Evolutionary conservation across 2,329 filamentous ascomycete genomes (phyloP), one percentile per base, ranked within the genome.

Genomic region (Cladorrhinum sp.): DNA sequence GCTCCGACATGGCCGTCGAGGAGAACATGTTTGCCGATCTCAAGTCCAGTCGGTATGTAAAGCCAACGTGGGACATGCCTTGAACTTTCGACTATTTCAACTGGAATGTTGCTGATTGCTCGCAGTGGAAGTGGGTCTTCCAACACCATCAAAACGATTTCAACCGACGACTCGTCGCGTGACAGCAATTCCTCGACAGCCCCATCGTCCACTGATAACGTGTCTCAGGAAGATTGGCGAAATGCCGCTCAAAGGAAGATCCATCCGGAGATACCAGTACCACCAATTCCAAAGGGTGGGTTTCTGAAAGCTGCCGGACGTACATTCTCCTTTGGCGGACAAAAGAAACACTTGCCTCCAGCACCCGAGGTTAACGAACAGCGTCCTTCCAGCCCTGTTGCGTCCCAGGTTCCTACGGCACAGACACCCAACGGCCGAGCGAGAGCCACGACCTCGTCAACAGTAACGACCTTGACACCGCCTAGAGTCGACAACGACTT

Each of bases 111-210:
- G 29, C 57, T 62, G 41, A 64, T 24, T 18, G 18, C 25, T 62
- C 62, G 66, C 71, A 85, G 82, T 68, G 82, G 81, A 72, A 85
- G 83, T 74, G 82, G 82, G 66, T 81, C 83, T 49, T 85, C 83
- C 67, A 85, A 85, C 71, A 85, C 81, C 38, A 86, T 83, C 61
- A 84, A 85, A 72, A 81, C 81, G 62, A 79, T 78, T 55, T 85
- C 82, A 57, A 82, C 80, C 65, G 84, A 86, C 72, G 83, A 81
- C 67, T 86, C 83, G 32, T 86, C 84, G 54, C 80, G 83, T 68
- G 81, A 86, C 70, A 86, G 84, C 72, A 84, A 84, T 72, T 81
- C 78, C 56, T 86, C 84, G n/a, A 86, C 84, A 38, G 77, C 84
- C 36, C 82, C 84, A 12, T 86, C 84, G 2, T 85, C 84, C 2